Base-by-base conservation (phyloP, 2,329 filamentous ascomycete genomes). In the Aspergillus neotritici region DNA sequence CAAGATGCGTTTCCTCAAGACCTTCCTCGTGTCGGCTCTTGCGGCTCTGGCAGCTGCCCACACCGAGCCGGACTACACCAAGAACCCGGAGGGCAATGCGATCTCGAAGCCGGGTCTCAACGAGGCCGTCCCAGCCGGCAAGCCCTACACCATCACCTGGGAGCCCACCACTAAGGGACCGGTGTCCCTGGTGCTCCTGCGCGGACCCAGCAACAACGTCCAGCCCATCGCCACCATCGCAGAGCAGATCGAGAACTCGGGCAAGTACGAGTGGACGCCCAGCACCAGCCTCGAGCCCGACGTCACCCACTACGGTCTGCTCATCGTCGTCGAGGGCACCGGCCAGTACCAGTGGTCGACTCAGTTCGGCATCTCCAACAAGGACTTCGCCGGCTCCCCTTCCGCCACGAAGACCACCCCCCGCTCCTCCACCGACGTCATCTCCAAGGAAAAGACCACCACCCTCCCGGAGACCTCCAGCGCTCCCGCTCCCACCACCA, bases 261-360 rank as follows among this genome's bases (percentile, higher is more conserved):
- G 80, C 47, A 59, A 55, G 50, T 82, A 69, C 70, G 37, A 50
- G 44, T 83, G 78, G 79, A 77, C 73, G 34, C 76, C 77, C 33
- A 55, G 67, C 47, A 60, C 69, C 42, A 50, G 58, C 33, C 73
- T 82, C 47, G 67, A 71, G 55, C 59, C 60, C 48, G 73, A 76
- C 48, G 60, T 58, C 50, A 72, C 69, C 54, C 74, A 71, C 64
- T 83, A 82, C 66, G 80, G 79, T 48, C 68, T 83, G 58, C 71
- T 81, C 61, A 64, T 84, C 55, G 77, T 83, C 53, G 77, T 76
- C 51, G 76, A 81, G 57, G 68, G 69, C 38, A 77, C 70, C 49
- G 77, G 79, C 60, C 65, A 75, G 58, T 83, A 78, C 73, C 79
- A 83, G 61, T 80, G 73, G 66, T 76, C 74, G 34, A 77, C 76